These are phyloP conservation scores for Cercospora berteroae DNA, from an alignment of 2,329 filamentous ascomycete genomes.

Conservation along the genomic window DNA sequence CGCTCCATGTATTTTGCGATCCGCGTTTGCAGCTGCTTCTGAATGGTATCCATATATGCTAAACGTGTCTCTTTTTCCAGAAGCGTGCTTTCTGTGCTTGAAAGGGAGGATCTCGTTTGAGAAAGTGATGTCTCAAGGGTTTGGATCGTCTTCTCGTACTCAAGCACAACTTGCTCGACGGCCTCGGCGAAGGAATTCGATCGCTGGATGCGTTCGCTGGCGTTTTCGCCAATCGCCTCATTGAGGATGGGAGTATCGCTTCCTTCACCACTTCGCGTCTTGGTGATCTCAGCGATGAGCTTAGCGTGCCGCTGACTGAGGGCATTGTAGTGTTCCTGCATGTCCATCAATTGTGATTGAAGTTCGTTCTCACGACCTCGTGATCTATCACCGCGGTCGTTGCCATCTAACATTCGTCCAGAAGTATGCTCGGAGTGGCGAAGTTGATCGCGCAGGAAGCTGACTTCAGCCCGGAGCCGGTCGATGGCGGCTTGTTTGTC, in stretches of 20 bases:
- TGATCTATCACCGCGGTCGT: slow-evolving; percentile 57
- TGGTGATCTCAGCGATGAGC: slow-evolving; percentile 89
- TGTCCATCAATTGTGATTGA: slow-evolving; percentile 88
- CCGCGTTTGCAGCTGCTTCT: slow-evolving; percentile 80
- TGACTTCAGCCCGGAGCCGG: slow-evolving; percentile 86
- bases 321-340: slow-evolving; percentile 90
- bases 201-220: slow-evolving; percentile 83
- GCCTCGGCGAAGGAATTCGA: slow-evolving; percentile 96
- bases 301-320: slow-evolving; percentile 92
- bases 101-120: slow-evolving; percentile 78
- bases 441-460: slow-evolving; percentile 91
- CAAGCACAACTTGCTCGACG: slow-evolving; percentile 91
- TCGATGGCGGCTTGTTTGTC: slow-evolving; percentile 95
- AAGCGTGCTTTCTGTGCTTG: slow-evolving; percentile 78
- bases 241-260: slow-evolving; percentile 59
- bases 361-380: slow-evolving; percentile 71
- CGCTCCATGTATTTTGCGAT: slow-evolving; percentile 92
- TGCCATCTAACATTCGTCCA: slow-evolving; percentile 65
- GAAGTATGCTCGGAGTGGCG: slow-evolving; percentile 72
- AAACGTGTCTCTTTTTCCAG: slow-evolving; percentile 93
- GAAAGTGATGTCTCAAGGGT: slow-evolving; percentile 87
- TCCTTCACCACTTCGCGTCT: slow-evolving; percentile 66
- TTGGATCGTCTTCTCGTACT: slow-evolving; percentile 99
- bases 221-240: slow-evolving; percentile 69
- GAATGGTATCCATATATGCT: slow-evolving; percentile 88